Evolutionary conservation across 2,329 filamentous ascomycete genomes (phyloP).

Genomic region (Coniochaeta hoffmannii): DNA sequence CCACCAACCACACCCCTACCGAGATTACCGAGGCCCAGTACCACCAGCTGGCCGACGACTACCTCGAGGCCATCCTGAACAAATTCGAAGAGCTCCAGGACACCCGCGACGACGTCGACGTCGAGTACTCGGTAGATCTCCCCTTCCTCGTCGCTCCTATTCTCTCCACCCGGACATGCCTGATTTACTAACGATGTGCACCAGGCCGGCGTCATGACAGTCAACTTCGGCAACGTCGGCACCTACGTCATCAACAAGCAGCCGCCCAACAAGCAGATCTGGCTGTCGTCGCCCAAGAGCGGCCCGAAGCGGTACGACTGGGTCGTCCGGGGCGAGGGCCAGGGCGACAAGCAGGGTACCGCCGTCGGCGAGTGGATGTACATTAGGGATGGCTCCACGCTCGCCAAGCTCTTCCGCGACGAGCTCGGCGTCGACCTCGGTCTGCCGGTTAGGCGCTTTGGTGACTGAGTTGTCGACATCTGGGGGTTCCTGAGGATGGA

Average conservation of each 20-base stretch:
- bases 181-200: constrained; percentile 7
- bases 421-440: constrained; percentile 66
- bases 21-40: constrained; percentile 66
- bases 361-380: constrained; percentile 79
- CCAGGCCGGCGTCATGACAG: constrained; percentile 78
- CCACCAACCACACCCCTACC: constrained; percentile 36
- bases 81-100: constrained; percentile 72
- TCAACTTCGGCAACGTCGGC: constrained; percentile 59
- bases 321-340: constrained; percentile 64
- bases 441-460: constrained; percentile 12
- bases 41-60: constrained; percentile 68
- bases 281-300: constrained; percentile 85
- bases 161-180: neutral
- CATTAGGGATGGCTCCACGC: constrained; percentile 68
- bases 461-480: neutral
- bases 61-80: constrained; percentile 51
- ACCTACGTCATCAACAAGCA: constrained; percentile 98
- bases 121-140: constrained; percentile 72
- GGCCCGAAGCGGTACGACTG: constrained; percentile 75
- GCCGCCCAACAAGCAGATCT: constrained; percentile 94
- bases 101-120: constrained; percentile 66
- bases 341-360: constrained; percentile 73
- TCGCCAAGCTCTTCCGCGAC: constrained; percentile 64
- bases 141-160: neutral
- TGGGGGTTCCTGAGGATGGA: neutral